These are phyloP conservation scores for Daldinia sp. DNA, from an alignment of 2,329 filamentous ascomycete species.

Conservation along the genomic window DNA sequence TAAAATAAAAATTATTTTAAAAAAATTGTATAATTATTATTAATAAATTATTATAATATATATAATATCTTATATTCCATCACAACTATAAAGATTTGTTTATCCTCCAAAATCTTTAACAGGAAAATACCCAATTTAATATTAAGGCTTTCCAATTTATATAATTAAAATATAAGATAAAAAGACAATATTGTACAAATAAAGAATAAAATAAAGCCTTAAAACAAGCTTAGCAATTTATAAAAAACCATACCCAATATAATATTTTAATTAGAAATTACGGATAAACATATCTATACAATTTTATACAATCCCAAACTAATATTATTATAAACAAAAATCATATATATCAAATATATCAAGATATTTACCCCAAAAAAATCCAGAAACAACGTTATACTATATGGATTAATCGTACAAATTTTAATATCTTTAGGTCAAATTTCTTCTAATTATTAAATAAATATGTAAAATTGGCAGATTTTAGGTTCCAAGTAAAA, in stretches of 20 bases:
- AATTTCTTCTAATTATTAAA: background rate
- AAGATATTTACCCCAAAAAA: background rate
- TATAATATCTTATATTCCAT: background rate
- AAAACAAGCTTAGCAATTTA: background rate
- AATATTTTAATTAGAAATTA: background rate
- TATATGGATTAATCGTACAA: background rate
- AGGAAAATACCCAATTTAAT: background rate
- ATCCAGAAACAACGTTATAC: background rate
- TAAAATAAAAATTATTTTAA: background rate
- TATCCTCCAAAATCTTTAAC: background rate
- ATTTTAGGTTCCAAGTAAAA: background rate
- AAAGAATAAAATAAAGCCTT: background rate
- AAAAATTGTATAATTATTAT: too few species aligned
- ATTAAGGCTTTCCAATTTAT: background rate
- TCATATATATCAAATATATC: background rate
- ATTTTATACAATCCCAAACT: background rate
- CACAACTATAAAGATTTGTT: slow-evolving; percentile 3
- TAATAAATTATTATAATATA: background rate
- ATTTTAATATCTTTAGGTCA: background rate
- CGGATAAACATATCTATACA: background rate
- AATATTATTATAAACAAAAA: background rate
- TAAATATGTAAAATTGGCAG: background rate
- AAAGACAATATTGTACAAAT: background rate
- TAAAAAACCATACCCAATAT: background rate
- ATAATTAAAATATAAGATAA: background rate